phyloP scores from a whole-genome alignment of 1,284 basidiomycete genomes.

The Ustilago hordei region DNA sequence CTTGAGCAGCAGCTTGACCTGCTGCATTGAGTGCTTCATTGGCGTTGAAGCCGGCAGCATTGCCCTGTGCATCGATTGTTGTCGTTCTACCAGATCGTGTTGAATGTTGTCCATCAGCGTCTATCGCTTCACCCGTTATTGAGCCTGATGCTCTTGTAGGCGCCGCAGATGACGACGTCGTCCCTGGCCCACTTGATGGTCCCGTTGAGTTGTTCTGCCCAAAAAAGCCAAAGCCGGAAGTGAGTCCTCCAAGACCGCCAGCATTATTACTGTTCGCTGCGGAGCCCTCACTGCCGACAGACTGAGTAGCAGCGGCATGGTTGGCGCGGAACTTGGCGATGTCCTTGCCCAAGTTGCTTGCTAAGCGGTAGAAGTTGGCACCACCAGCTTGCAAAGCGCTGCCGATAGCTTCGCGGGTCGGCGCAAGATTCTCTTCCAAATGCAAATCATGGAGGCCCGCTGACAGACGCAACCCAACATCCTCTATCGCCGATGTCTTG shows the following conservation, averaged over 20 bases:
- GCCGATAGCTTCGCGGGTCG: constrained; percentile 64
- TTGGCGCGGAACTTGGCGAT: constrained; percentile 52
- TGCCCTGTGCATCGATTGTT: constrained; percentile 5
- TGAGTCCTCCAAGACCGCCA: constrained; percentile 18
- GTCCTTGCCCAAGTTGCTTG: constrained; percentile 61
- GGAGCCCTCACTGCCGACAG: constrained; percentile 11
- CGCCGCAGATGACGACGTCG: background rate
- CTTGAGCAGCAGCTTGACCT: constrained; percentile 55
- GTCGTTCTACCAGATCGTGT: constrained; percentile 32
- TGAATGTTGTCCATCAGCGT: constrained; percentile 44
- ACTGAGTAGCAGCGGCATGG: constrained; percentile 29
- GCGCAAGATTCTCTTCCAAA: constrained; percentile 66
- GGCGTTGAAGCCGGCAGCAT: constrained; percentile 30
- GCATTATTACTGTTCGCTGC: constrained; percentile 6
- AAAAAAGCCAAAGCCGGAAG: constrained; percentile 41
- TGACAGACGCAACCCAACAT: constrained; percentile 63
- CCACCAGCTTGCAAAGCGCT: constrained; percentile 61
- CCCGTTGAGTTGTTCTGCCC: constrained; percentile 11
- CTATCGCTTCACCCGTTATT: constrained; percentile 54
- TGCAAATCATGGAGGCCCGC: constrained; percentile 65
- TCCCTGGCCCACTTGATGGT: constrained; percentile 1
- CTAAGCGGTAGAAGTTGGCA: constrained; percentile 58
- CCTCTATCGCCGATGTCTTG: constrained; percentile 63
- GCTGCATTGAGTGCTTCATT: constrained; percentile 48
- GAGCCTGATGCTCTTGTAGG: constrained; percentile 27